Evolutionary conservation across 148 eudicot species (phyloP).

Genomic region (Tetragonia tetragonoides): DNA sequence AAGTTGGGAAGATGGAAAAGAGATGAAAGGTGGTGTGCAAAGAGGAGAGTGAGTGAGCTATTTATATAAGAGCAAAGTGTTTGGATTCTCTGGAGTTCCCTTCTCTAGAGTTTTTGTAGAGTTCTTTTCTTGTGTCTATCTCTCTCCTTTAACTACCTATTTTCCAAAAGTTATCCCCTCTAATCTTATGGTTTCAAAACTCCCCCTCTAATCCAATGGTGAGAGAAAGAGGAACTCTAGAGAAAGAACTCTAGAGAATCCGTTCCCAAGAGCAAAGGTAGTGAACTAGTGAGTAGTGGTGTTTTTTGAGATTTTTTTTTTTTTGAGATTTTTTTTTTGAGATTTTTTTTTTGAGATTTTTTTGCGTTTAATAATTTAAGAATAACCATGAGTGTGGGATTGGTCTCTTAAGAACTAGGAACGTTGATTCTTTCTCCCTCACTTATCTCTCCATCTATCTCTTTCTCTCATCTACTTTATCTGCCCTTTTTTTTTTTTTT

Average conservation of each 20-base stretch:
- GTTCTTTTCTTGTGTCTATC: too few species aligned
- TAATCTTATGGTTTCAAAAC: too few species aligned
- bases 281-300: slow-evolving; percentile 9
- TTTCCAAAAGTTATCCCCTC: too few species aligned
- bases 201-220: too few species aligned
- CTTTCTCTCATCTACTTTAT: neutral
- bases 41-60: slow-evolving; percentile 13
- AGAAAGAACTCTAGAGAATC: too few species aligned
- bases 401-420: slow-evolving; percentile 17
- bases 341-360: neutral
- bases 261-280: slow-evolving; percentile 25
- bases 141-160: too few species aligned
- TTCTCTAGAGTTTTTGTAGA: too few species aligned
- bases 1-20: slow-evolving; percentile 10
- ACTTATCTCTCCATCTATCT: neutral
- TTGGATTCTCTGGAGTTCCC: too few species aligned
- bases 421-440: neutral
- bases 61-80: slow-evolving; percentile 29
- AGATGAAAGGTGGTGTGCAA: neutral
- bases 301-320: neutral
- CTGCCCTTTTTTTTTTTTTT: neutral
- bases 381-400: slow-evolving; percentile 11
- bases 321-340: slow-evolving; percentile 1
- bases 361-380: neutral
- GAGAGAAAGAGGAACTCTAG: too few species aligned